Evolutionary conservation across 2,329 filamentous ascomycete species (phyloP).

Genomic region (Scleromitrula shiraiana): DNA sequence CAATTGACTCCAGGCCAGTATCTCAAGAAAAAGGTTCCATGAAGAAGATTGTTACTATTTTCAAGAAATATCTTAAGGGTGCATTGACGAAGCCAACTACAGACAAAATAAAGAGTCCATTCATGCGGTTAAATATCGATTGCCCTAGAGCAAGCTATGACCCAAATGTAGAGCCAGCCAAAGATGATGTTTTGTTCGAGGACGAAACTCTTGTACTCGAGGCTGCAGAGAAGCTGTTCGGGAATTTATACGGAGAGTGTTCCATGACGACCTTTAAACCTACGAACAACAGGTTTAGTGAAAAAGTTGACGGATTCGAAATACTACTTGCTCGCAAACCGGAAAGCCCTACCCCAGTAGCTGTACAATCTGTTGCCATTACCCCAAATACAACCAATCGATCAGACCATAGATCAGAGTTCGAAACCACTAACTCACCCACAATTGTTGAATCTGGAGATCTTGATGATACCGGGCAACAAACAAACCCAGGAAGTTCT

Average conservation of each 20-base stretch:
- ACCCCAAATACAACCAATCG: not conserved
- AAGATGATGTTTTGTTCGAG: conserved; percentile 63
- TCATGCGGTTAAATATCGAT: conserved; percentile 54
- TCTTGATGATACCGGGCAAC: not conserved
- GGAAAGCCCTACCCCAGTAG: not conserved
- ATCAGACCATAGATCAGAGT: not conserved
- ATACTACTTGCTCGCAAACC: conserved; percentile 21
- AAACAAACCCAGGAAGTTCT: not conserved
- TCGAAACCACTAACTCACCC: not conserved
- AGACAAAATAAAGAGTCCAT: conserved; percentile 40
- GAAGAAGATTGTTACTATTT: conserved; percentile 49
- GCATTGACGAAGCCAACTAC: conserved; percentile 19
- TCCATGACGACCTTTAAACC: not conserved
- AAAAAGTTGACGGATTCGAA: conserved; percentile 17
- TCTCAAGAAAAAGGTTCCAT: conserved; percentile 44
- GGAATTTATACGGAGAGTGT: conserved; percentile 22
- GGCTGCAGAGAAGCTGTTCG: conserved; percentile 25
- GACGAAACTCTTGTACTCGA: conserved; percentile 41
- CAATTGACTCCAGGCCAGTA: conserved; percentile 61
- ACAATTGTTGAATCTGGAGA: not conserved
- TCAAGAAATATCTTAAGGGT: conserved; percentile 42
- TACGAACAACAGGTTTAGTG: not conserved
- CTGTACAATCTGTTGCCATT: too few species aligned
- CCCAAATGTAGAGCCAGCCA: conserved; percentile 61
- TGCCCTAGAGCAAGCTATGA: conserved; percentile 61